phyloP scores from a whole-genome alignment of 2,329 filamentous ascomycete genomes.

The Fusarium ramigenum region DNA sequence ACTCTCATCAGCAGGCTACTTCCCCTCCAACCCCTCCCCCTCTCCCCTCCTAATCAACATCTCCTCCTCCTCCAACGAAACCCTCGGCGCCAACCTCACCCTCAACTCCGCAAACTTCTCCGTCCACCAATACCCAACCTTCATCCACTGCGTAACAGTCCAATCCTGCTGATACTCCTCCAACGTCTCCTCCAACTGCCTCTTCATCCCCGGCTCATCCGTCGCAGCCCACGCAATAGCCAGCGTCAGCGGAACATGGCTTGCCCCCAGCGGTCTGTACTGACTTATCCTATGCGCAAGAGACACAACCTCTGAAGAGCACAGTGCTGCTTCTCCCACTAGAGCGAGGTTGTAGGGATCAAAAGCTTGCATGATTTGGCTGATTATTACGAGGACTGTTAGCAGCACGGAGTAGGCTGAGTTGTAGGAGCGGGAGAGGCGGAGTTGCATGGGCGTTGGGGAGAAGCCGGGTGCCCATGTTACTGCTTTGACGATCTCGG shows the following conservation, averaged over 20 bases:
- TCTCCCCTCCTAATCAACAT: neutral
- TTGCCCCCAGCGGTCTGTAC: constrained; percentile 26
- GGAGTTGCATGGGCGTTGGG: constrained; percentile 21
- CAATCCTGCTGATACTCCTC: constrained; percentile 31
- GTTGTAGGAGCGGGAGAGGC: constrained; percentile 11
- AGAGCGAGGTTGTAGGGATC: constrained; percentile 24
- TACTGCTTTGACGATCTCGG: constrained; percentile 23
- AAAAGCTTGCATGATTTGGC: constrained; percentile 31
- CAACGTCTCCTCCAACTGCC: constrained; percentile 12
- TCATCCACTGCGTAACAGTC: constrained; percentile 21
- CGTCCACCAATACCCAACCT: constrained; percentile 30
- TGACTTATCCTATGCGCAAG: constrained; percentile 14
- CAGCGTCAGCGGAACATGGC: constrained; percentile 22
- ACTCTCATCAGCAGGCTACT: constrained; percentile 12
- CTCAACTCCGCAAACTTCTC: constrained; percentile 22
- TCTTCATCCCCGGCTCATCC: constrained; percentile 22
- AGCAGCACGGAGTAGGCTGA: constrained; percentile 24
- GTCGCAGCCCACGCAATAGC: constrained; percentile 31
- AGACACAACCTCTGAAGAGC: constrained; percentile 18
- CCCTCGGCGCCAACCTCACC: constrained; percentile 5
- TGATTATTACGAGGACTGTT: constrained; percentile 10
- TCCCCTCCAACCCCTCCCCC: neutral
- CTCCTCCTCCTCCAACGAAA: neutral
- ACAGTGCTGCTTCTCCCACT: constrained; percentile 17
- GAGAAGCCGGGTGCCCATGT: constrained; percentile 10